A percentile compares a stretch with the other conserved stretches of the same genome.
Conservation (phyloP, 2,329 filamentous ascomycete genomes). For the Coniella lustricola region DNA sequence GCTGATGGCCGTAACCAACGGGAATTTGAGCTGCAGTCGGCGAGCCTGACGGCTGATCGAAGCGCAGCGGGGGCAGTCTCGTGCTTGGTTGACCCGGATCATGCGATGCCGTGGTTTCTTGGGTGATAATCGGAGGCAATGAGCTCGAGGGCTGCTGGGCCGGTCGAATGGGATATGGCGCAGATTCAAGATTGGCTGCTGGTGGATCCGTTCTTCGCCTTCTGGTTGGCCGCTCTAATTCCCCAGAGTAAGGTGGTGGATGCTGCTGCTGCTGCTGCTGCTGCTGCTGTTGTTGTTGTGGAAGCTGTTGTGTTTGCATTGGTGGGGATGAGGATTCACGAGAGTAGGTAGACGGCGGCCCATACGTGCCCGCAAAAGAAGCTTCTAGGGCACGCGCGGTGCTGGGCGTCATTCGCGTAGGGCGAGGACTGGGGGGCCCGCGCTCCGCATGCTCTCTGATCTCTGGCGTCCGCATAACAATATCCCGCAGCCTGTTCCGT, state of each 20-base stretch:
- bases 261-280: constrained; percentile 19
- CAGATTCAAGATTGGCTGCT: constrained; percentile 22
- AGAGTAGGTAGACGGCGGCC: constrained; percentile 8
- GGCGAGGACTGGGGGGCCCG: constrained; percentile 44
- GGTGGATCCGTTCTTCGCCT: constrained; percentile 37
- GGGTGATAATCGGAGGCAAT: constrained; percentile 33
- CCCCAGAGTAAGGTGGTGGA: constrained; percentile 19
- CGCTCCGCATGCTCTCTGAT: constrained; percentile 45
- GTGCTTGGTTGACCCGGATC: constrained; percentile 28
- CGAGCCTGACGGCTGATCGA: constrained; percentile 31
- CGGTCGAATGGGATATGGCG: constrained; percentile 33
- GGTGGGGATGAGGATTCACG: constrained; percentile 22
- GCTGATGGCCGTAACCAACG: constrained; percentile 2
- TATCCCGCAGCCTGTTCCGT: constrained; percentile 62
- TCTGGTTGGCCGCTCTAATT: constrained; percentile 38
- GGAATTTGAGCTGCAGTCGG: constrained; percentile 21
- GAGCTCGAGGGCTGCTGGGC: constrained; percentile 24
- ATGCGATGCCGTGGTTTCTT: constrained; percentile 8
- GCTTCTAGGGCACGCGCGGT: constrained; percentile 10
- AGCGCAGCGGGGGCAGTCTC: constrained; percentile 41
- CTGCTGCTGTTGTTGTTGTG: constrained; percentile 11
- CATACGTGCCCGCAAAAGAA: constrained; percentile 10
- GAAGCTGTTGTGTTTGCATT: constrained; percentile 17
- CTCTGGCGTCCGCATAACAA: constrained; percentile 54
- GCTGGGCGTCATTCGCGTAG: constrained; percentile 17